Conservation (phyloP, 1,139 yeast species). For the Suhomyces terraborum region DNA sequence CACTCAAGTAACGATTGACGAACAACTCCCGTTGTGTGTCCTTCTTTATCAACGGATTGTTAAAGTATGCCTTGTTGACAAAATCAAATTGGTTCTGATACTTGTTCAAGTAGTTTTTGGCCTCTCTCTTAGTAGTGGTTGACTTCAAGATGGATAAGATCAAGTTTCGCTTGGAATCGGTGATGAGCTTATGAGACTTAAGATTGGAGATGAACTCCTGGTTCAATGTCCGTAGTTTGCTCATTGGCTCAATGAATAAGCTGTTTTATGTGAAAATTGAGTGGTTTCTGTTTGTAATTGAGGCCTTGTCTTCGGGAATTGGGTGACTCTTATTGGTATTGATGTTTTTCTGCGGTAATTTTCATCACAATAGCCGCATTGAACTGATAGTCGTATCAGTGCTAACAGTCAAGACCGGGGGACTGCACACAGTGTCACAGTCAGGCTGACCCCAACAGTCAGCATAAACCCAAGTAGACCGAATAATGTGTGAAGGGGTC, state of each 20-base stretch:
- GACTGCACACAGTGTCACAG: neutral
- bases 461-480: no score
- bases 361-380: neutral
- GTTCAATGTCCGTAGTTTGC: constrained; percentile 32
- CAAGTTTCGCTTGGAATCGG: constrained; percentile 50
- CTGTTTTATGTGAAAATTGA: neutral
- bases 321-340: neutral
- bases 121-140: constrained; percentile 78
- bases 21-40: constrained; percentile 41
- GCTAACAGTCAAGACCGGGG: no score
- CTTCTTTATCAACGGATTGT: constrained; percentile 17
- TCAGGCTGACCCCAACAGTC: no score
- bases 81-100: constrained; percentile 51
- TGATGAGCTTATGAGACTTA: constrained; percentile 33
- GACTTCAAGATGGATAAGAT: constrained; percentile 70
- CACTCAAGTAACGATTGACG: constrained; percentile 43
- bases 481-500: no score
- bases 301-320: neutral
- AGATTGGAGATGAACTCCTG: constrained; percentile 44
- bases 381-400: neutral
- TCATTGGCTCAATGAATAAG: constrained; percentile 24
- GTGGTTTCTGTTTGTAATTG: neutral
- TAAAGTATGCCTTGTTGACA: constrained; percentile 17
- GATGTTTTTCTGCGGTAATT: neutral
- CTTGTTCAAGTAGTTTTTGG: constrained; percentile 62